Conservation (phyloP, 441 rosid genomes). For the Corymbia citriodora region DNA sequence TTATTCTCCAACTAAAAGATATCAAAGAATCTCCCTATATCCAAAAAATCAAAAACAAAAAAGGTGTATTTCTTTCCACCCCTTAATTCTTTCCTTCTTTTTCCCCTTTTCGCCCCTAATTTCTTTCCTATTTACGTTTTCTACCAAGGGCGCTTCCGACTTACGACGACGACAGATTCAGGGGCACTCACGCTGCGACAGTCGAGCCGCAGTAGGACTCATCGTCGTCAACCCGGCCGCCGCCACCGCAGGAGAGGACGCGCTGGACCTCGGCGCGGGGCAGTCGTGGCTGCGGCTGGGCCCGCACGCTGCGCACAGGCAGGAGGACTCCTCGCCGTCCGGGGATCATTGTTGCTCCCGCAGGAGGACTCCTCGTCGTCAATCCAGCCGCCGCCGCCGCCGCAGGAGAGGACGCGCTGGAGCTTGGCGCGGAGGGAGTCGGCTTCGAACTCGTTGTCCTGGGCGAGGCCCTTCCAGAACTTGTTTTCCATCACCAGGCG, state of each 20-base stretch:
- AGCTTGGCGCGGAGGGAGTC: slow-evolving; percentile 34
- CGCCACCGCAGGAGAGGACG: too few species aligned
- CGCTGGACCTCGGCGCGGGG: too few species aligned
- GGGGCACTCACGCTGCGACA: slow-evolving; percentile 30
- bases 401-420: slow-evolving; percentile 45
- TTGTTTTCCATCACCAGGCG: slow-evolving; percentile 31
- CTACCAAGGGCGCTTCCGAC: not conserved
- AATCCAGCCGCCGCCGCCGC: slow-evolving; percentile 19
- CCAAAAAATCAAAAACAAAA: not conserved
- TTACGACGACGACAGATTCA: slow-evolving; percentile 34
- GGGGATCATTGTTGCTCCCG: too few species aligned
- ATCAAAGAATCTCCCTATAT: not conserved
- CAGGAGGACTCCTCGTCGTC: slow-evolving; percentile 36
- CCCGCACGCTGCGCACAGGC: too few species aligned
- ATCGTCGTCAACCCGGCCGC: too few species aligned
- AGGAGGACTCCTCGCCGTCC: too few species aligned
- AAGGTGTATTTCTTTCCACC: not conserved
- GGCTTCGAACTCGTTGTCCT: slow-evolving; percentile 7
- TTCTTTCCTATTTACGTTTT: not conserved
- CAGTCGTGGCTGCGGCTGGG: too few species aligned
- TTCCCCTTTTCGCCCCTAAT: not conserved
- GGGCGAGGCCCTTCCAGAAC: slow-evolving; percentile 59
- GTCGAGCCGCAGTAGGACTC: not conserved
- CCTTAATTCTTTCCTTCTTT: not conserved
- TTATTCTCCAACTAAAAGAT: not conserved